Percentiles rank a stretch among this genome's conserved stretches.
These are phyloP conservation scores for Cladosporium oxysporum DNA, from an alignment of 2,329 filamentous ascomycete species.

Conservation along the genomic window DNA sequence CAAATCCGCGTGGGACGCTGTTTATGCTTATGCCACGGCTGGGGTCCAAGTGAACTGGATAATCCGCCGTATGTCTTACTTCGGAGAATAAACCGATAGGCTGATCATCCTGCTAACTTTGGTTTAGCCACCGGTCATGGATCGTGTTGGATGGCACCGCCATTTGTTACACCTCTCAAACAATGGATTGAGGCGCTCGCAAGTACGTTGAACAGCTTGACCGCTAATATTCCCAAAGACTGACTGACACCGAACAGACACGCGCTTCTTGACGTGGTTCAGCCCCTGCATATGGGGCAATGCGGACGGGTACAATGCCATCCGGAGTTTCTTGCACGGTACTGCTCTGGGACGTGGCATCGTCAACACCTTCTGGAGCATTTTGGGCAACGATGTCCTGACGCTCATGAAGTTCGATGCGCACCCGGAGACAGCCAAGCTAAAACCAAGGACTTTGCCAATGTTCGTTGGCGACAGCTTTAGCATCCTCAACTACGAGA, in stretches of 20 bases:
- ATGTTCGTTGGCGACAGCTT: constrained; percentile 59
- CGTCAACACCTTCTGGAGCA: constrained; percentile 58
- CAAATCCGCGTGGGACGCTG: constrained; percentile 66
- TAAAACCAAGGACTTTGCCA: constrained; percentile 44
- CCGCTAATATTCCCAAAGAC: neutral
- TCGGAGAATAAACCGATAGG: neutral
- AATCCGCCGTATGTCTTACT: constrained; percentile 9
- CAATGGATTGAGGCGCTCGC: constrained; percentile 19
- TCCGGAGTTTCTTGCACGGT: constrained; percentile 59
- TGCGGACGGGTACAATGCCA: constrained; percentile 59
- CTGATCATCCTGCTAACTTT: neutral
- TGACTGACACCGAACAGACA: constrained; percentile 7
- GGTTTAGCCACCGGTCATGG: constrained; percentile 11
- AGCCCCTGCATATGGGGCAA: constrained; percentile 72
- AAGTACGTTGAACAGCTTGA: constrained; percentile 2
- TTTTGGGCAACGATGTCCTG: constrained; percentile 57
- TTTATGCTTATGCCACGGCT: constrained; percentile 57
- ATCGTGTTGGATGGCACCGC: constrained; percentile 18
- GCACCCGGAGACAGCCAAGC: constrained; percentile 43
- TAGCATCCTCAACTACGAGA: constrained; percentile 61
- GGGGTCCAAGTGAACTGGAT: constrained; percentile 42
- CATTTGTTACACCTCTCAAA: constrained; percentile 17
- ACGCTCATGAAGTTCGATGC: constrained; percentile 50
- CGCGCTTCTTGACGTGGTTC: constrained; percentile 63
- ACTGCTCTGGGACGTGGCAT: constrained; percentile 59